Base-by-base conservation (phyloP, 1,284 basidiomycete genomes). In the Cerioporus squamosus region DNA sequence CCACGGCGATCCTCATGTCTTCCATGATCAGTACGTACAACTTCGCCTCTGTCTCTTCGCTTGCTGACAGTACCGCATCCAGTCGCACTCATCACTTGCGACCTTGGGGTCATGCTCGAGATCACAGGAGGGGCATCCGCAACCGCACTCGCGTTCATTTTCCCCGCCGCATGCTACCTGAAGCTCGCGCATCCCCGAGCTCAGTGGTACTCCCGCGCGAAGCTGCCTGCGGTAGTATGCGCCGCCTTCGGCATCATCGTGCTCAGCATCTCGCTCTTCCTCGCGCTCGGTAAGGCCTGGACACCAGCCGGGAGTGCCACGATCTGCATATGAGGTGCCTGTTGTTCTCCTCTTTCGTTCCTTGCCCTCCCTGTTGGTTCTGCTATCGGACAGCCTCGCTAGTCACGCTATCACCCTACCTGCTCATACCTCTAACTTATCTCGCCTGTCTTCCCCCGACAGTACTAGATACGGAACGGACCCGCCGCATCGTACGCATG, bases 31-130 rank as follows among this genome's bases (percentile, higher is more conserved):
- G 94, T 95, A 72, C 67, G 87, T 77, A 60, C 39, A 26, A 20
- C 29, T 47, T 10, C 31, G 42, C 31, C 44, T 38, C 39, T 59
- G 23, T 55, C 55, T 42, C 36, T 36, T 51, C 44, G 33, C 24
- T 44, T 3, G 56, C 38, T 15, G 8, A 29, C n/a, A 20, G 10
- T 20, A 14, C 3, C 33, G 12, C 31, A 20, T 12, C 17, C 72
- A 94, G 94, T 99, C 55, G 87, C 95, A 9, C 81, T 99, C 49
- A 81, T 95, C 47, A 98, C 97, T 0, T 98, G 96, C 74, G 97
- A 99, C 75, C 83, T 99, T 14, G 97, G 97, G 36, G 91, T 98
- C 39, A 97, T 98, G 76, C 87, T 99, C 39, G 97, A 99, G 77
- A 91, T 99, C 51, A 97, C 96, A 0, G 97, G 97, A 14, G 97